phyloP scores from a whole-genome alignment of 225 moss, liverwort and hornwort genomes.

The Marchantia polymorpha region DNA sequence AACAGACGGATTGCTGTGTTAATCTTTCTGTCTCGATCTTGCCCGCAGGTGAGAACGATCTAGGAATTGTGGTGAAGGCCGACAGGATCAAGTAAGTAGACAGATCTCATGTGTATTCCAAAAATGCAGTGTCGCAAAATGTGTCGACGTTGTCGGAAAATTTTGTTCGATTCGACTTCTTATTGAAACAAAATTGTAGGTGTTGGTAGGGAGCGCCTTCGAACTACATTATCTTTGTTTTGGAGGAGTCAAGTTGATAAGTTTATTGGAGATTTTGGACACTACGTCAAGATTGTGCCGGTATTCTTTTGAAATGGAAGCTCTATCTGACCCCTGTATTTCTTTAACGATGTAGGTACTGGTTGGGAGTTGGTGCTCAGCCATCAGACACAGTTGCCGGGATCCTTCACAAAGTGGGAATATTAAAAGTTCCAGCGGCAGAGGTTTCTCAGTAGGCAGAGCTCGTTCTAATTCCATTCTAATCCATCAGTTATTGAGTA shows the following conservation, averaged over 20 bases:
- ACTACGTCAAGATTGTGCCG: too few species aligned
- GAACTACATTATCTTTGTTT: too few species aligned
- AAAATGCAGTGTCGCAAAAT: too few species aligned
- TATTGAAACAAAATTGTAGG: too few species aligned
- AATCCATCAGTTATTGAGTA: not conserved
- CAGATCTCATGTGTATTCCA: too few species aligned
- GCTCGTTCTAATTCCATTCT: not conserved
- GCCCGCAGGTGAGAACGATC: constrained; percentile 15
- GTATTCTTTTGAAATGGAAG: too few species aligned
- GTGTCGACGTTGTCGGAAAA: too few species aligned
- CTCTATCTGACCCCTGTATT: not conserved
- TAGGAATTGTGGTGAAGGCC: constrained; percentile 50
- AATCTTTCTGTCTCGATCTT: not conserved
- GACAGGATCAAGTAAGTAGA: constrained; percentile 47
- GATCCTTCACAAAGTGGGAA: constrained; percentile 49
- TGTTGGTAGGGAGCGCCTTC: too few species aligned
- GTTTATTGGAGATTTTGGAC: too few species aligned
- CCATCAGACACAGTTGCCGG: constrained; percentile 47
- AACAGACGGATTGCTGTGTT: not conserved
- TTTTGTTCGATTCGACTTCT: too few species aligned
- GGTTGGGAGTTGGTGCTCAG: constrained; percentile 54
- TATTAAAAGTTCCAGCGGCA: constrained; percentile 27
- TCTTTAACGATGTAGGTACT: constrained; percentile 32
- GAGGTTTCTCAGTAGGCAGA: constrained; percentile 5
- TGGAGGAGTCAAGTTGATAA: too few species aligned